Conservation (phyloP, 768 basidiomycete genomes). For the Amanita jacksonii region DNA sequence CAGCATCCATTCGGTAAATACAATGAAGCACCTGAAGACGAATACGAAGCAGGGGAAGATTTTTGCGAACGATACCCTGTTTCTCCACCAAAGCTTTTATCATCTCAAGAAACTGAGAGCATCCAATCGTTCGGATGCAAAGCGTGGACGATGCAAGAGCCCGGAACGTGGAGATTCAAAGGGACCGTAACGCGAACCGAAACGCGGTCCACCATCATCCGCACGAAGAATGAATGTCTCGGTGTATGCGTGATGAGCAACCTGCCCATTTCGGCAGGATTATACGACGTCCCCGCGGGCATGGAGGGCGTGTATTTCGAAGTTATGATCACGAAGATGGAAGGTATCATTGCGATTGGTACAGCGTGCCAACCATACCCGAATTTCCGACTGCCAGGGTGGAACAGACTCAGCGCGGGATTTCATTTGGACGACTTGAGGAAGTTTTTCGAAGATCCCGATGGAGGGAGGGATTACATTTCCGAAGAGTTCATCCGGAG, state of each 20-base stretch:
- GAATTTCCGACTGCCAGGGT: constrained; percentile 56
- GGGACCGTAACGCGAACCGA: constrained; percentile 32
- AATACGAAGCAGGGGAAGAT: constrained; percentile 38
- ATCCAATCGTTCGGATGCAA: constrained; percentile 36
- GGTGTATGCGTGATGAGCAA: constrained; percentile 49
- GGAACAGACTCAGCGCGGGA: constrained; percentile 58
- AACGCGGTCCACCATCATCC: constrained; percentile 25
- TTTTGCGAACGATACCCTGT: constrained; percentile 38
- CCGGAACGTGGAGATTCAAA: constrained; percentile 31
- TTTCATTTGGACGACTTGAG: constrained; percentile 63
- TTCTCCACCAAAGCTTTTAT: constrained; percentile 34
- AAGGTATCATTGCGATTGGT: constrained; percentile 56
- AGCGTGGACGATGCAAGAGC: constrained; percentile 45
- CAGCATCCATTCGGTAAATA: constrained; percentile 39
- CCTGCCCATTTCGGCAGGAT: constrained; percentile 49
- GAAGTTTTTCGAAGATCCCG: constrained; percentile 63
- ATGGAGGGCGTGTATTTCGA: constrained; percentile 53
- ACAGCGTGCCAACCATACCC: constrained; percentile 61
- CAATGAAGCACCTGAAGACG: constrained; percentile 48
- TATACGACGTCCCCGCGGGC: constrained; percentile 47
- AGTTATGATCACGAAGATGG: constrained; percentile 44
- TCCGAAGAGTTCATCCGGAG: constrained; percentile 17
- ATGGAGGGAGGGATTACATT: constrained; percentile 55
- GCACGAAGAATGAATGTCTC: constrained; percentile 31
- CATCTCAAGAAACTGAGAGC: constrained; percentile 42